Evolutionary conservation across 306 rosid genomes (phyloP).

Genomic region (Delonix regia): DNA sequence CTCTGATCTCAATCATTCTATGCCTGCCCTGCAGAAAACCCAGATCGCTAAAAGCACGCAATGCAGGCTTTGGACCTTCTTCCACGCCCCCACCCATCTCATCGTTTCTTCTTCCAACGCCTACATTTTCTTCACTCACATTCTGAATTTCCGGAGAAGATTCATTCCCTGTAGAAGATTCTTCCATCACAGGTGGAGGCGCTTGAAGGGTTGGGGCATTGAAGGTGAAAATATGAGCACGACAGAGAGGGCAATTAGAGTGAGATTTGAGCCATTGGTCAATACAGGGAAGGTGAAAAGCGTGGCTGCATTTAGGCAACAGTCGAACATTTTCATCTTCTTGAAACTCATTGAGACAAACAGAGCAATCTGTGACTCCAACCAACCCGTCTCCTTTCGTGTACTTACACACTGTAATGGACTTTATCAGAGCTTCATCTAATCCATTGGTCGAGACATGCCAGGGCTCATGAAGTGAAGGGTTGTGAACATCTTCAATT

Average conservation of each 20-base stretch:
- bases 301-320: constrained; percentile 89
- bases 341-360: constrained; percentile 88
- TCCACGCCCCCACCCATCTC: constrained; percentile 34
- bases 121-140: constrained; percentile 39
- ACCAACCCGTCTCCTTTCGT: constrained; percentile 70
- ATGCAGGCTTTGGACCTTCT: constrained; percentile 52
- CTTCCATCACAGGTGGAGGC: constrained; percentile 24
- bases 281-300: constrained; percentile 86
- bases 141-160: constrained; percentile 35
- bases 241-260: constrained; percentile 90
- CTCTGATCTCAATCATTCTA: constrained; percentile 63
- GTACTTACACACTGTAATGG: constrained; percentile 77
- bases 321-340: constrained; percentile 73
- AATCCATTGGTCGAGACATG: constrained; percentile 60
- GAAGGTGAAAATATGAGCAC: constrained; percentile 60
- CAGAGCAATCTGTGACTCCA: constrained; percentile 78
- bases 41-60: constrained; percentile 65
- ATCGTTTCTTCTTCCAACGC: constrained; percentile 20
- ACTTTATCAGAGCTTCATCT: constrained; percentile 77
- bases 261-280: constrained; percentile 96
- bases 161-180: constrained; percentile 43
- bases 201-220: constrained; percentile 40
- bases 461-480: constrained; percentile 77
- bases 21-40: constrained; percentile 67
- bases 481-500: constrained; percentile 57